Base-by-base conservation (phyloP, 116 monocot genomes). In the Papilionanthe hybrid region DNA sequence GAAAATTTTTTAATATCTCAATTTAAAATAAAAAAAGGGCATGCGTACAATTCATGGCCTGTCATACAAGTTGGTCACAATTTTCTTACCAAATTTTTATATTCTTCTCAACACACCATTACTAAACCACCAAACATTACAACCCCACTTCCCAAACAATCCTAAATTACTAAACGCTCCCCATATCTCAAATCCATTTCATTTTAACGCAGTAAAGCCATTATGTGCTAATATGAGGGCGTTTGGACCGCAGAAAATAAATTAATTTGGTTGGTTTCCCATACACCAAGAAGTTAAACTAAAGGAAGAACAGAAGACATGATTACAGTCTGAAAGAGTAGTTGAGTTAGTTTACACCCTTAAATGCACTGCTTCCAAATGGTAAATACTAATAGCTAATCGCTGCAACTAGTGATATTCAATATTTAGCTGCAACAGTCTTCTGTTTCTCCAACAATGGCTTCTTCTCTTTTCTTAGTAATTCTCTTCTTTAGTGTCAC, bases 381-480 rank as follows among this genome's bases (percentile, higher is more conserved):
- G 13, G 18, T 32, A 29, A 1, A 32, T 55, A 18, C 19, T 17
- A 12, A 20, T 4, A 29, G 19, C 10, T 7, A 45, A 45, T 45
- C 56, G 1, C 20, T 56, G 56, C 32, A 77, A 32, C 77, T 9
- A 77, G 10, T 22, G 49, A 55, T 63, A 15, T 5, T 42, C 4
- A 60, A 63, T 67, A 44, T 48, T 28, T 69, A 9, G 17, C 6
- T 30, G 48, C 4, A 25, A 4, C 4, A 19, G 13, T 20, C 7
- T 71, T 17, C 12, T 17, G 49, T 72, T 13, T 19, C 80, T 60
- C 15, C 72, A 63, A 9, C 69, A 6, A 83, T 85, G 88, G 80
- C 88, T 85, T 85, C 80, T 25, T n/a, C 71, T 72, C 43, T 57
- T 23, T 13, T 47, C 19, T 53, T 53, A 43, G 0, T 85, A 9